These are phyloP conservation scores for Vitis amurensis DNA, from an alignment of 164 flowering plant species.

Conservation along the genomic window DNA sequence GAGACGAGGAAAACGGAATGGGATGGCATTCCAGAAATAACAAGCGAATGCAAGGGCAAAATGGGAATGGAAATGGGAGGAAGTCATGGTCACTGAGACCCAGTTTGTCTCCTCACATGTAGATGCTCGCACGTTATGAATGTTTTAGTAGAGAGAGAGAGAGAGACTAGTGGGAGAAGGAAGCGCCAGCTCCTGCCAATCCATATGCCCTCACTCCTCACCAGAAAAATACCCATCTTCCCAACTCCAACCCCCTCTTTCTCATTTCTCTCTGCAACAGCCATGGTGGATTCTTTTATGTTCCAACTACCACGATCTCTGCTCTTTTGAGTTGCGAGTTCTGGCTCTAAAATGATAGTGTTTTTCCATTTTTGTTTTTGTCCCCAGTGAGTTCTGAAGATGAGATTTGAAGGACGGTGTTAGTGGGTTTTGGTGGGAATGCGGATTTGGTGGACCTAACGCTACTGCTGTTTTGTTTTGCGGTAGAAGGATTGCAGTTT, in stretches of 20 bases:
- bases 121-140: constrained; percentile 72
- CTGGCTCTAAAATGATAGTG: too few species aligned
- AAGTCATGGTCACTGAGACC: constrained; percentile 33
- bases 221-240: constrained; percentile 11
- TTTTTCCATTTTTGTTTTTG: too few species aligned
- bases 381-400: too few species aligned
- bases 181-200: constrained; percentile 21
- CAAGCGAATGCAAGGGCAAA: constrained; percentile 2
- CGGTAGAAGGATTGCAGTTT: too few species aligned
- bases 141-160: constrained; percentile 10
- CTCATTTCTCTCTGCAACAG: constrained; percentile 11
- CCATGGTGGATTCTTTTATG: background rate
- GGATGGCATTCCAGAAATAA: constrained; percentile 9
- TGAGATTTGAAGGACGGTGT: too few species aligned
- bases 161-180: background rate
- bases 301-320: too few species aligned
- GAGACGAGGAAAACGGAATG: background rate
- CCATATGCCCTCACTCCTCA: constrained; percentile 14
- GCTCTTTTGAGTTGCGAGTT: too few species aligned
- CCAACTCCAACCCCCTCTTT: constrained; percentile 16
- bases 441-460: too few species aligned
- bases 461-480: too few species aligned
- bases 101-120: constrained; percentile 63
- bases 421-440: too few species aligned
- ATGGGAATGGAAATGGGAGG: constrained; percentile 1